Evolutionary conservation across 2,329 filamentous ascomycete genomes (phyloP), one percentile per base, ranked within the genome.

Genomic region (Daldinia sp.): DNA sequence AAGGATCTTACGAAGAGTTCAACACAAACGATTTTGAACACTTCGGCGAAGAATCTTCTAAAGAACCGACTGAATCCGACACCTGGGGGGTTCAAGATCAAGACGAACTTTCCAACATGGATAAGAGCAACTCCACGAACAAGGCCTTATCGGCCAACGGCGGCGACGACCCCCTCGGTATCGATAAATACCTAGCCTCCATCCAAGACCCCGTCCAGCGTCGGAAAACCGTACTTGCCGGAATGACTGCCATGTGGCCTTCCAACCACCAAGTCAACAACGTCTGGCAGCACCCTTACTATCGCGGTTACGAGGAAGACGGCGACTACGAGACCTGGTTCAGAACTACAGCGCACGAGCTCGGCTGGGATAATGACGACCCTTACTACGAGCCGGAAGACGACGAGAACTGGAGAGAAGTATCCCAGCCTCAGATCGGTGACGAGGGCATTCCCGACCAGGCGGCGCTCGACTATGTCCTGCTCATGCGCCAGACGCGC

Each of bases 381-480:
- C 50, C 30, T 2, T 33, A 20, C 50, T 26, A 37, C n/a, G 20
- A 37, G n/a, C 50, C 30, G 1, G 50, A 54, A 5, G 50, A 54
- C n/a, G 50, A 54, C n/a, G 30, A 13, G 30, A 9, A 20, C 7
- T 39, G 28, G 41, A 61, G 55, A 0, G 66, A 74, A 4, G 42
- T 73, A 15, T 68, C 51, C 65, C 44, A 68, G 41, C 73, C 73
- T 7, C 44, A 72, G 44, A 69, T 74, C 51, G 72, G 71, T 1
- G 71, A 74, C 1, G 44, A 63, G 15, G 73, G 72, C 7, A 73
- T 74, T 10, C 67, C 74, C 18, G 55, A 71, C 44, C 58, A 74
- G 44, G 12, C 59, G 1, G 72, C 73, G 6, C 62, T 73, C 12
- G 35, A 58, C 3, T 69, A 70, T 42, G 63, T 74, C 1, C 30